phyloP scores from a whole-genome alignment of 805 yeast species.

The Kluyveromyces siamensis region DNA sequence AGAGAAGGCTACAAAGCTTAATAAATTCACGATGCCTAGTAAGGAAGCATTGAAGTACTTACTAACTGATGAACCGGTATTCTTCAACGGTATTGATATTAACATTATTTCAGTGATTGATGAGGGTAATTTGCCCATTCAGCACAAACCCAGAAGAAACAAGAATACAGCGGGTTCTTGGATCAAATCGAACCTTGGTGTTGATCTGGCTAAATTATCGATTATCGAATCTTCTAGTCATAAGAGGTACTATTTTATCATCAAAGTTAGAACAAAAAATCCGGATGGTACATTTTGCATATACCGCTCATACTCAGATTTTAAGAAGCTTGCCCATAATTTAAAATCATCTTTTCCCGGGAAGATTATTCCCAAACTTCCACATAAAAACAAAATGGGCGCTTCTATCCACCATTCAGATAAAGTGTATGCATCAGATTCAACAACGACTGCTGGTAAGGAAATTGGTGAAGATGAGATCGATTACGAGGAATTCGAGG shows the following conservation, averaged over 20 bases:
- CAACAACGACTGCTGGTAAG: neutral
- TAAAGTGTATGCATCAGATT: neutral
- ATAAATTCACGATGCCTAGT: constrained; percentile 32
- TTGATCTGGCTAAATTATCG: constrained; percentile 21
- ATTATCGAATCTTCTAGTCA: constrained; percentile 9
- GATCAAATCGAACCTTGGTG: constrained; percentile 22
- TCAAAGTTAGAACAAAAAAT: constrained; percentile 34
- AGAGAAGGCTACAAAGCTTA: constrained; percentile 26
- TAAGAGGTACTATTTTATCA: constrained; percentile 36
- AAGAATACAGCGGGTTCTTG: constrained; percentile 13
- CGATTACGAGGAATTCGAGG: constrained; percentile 17
- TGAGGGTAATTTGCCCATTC: constrained; percentile 11
- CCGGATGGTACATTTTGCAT: constrained; percentile 36
- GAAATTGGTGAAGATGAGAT: constrained; percentile 8
- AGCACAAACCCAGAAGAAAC: neutral
- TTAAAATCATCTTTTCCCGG: constrained; percentile 61
- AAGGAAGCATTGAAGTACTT: constrained; percentile 30
- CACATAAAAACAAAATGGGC: constrained; percentile 40
- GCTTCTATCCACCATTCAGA: constrained; percentile 15
- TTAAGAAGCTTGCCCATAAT: constrained; percentile 45
- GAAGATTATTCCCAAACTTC: constrained; percentile 48
- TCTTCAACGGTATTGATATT: constrained; percentile 48
- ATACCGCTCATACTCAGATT: constrained; percentile 59
- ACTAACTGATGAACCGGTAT: constrained; percentile 25
- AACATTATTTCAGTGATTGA: constrained; percentile 58